phyloP scores from a whole-genome alignment of 371 early-diverging fungal species.

The Apophysomyces sp. region DNA sequence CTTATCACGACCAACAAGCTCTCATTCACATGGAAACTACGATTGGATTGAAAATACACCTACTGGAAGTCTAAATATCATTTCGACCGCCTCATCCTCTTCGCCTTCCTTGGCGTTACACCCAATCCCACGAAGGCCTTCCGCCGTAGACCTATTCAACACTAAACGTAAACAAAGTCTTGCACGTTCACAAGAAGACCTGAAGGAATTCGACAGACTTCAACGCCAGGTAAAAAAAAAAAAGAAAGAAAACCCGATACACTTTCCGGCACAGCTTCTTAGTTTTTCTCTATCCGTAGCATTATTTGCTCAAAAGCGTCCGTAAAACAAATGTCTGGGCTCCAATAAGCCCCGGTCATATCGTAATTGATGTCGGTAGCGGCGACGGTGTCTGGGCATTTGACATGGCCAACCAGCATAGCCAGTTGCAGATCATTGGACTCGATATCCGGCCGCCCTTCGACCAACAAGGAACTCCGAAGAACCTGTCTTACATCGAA shows the following conservation, averaged over 20 bases:
- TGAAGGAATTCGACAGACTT: constrained; percentile 14
- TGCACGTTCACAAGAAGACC: background rate
- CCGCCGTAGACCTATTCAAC: background rate
- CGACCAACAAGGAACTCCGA: constrained; percentile 31
- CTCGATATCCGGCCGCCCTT: constrained; percentile 48
- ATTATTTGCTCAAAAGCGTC: constrained; percentile 47
- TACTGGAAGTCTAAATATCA: background rate
- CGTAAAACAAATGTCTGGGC: constrained; percentile 38
- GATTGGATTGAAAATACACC: background rate
- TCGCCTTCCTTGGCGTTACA: background rate
- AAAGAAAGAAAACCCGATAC: background rate
- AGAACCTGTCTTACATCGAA: constrained; percentile 34
- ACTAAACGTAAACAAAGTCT: background rate
- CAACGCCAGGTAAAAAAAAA: constrained; percentile 15
- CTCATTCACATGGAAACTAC: background rate
- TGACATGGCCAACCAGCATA: constrained; percentile 33
- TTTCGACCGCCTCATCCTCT: background rate
- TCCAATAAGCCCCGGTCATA: constrained; percentile 20
- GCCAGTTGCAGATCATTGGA: constrained; percentile 46
- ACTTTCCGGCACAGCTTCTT: too few species aligned
- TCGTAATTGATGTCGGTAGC: constrained; percentile 53
- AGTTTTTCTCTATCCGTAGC: constrained; percentile 18
- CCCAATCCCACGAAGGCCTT: background rate
- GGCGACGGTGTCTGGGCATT: constrained; percentile 53
- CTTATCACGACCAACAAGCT: background rate